A percentile compares a stretch with the other conserved stretches of the same genome.
phyloP scores from a whole-genome alignment of 2,329 filamentous ascomycete species.

The Ustilaginoidea virens region DNA sequence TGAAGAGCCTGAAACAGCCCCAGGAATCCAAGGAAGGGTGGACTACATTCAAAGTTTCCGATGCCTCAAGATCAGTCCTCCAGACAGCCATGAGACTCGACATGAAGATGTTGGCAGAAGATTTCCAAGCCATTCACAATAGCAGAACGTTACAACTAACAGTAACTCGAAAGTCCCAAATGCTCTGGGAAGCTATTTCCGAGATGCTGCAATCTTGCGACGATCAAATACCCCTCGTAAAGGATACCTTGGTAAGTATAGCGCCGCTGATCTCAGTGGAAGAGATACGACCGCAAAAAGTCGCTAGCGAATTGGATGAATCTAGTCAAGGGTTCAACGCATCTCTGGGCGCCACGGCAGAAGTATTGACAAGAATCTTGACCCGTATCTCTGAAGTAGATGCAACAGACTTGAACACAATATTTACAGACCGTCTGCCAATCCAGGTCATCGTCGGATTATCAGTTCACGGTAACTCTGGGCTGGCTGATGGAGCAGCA shows the following conservation, averaged over 20 bases:
- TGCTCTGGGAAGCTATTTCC: conserved; percentile 26
- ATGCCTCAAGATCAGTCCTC: conserved; percentile 30
- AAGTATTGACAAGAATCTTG: conserved; percentile 57
- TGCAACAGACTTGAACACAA: conserved; percentile 46
- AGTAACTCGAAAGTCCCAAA: conserved; percentile 48
- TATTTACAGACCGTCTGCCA: conserved; percentile 53
- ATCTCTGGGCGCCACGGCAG: conserved; percentile 39
- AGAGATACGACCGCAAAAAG: conserved; percentile 45
- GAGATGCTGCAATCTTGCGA: conserved; percentile 67
- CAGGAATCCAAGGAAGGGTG: conserved; percentile 16
- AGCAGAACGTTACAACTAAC: conserved; percentile 49
- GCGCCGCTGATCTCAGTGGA: conserved; percentile 61
- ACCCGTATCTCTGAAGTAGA: conserved; percentile 67
- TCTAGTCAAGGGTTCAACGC: conserved; percentile 55
- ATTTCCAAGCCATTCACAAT: conserved; percentile 42
- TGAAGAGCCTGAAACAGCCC: conserved; percentile 18
- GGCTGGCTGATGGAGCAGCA: conserved; percentile 64
- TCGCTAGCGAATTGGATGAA: conserved; percentile 23
- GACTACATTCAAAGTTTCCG: conserved; percentile 23
- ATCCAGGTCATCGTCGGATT: conserved; percentile 63
- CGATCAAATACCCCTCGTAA: conserved; percentile 57
- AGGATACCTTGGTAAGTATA: conserved; percentile 55
- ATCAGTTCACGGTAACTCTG: conserved; percentile 66
- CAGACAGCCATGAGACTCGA: conserved; percentile 38
- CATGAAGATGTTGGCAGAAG: conserved; percentile 25